Evolutionary conservation across 2,329 filamentous ascomycete species (phyloP).

Genomic region (Talaromyces sp.): DNA sequence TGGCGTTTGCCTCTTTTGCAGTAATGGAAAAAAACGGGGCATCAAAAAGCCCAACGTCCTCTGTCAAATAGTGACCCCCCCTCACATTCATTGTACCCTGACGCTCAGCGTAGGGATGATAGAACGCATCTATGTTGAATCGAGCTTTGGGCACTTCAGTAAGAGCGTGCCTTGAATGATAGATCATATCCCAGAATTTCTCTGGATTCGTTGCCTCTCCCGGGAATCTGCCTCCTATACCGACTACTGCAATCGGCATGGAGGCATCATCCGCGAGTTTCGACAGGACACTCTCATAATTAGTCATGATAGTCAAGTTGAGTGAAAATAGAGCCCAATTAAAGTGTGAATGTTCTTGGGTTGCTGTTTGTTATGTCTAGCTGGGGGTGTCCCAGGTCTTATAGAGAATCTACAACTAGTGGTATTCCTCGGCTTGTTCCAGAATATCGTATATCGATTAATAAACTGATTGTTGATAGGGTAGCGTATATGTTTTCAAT

Average conservation of each 20-base stretch:
- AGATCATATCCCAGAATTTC: slow-evolving; percentile 11
- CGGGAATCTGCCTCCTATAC: slow-evolving; percentile 12
- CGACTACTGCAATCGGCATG: background rate
- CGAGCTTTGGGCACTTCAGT: slow-evolving; percentile 4
- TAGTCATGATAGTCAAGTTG: background rate
- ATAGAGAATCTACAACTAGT: background rate
- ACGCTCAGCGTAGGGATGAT: background rate
- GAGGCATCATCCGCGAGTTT: background rate
- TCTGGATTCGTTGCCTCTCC: slow-evolving; percentile 8
- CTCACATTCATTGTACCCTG: background rate
- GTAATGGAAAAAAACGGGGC: slow-evolving; percentile 32
- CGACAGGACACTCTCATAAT: background rate
- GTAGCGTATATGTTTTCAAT: background rate
- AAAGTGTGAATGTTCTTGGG: background rate
- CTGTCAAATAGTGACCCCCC: slow-evolving; percentile 27
- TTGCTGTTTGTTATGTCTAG: background rate
- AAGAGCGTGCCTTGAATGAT: background rate
- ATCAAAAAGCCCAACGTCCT: slow-evolving; percentile 30
- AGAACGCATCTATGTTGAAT: slow-evolving; percentile 10
- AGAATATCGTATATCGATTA: background rate
- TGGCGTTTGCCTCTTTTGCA: slow-evolving; percentile 23
- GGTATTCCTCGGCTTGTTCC: background rate
- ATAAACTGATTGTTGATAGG: background rate
- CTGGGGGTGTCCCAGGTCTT: background rate
- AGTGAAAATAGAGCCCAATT: background rate